A percentile compares a stretch with the other conserved stretches of the same genome.
Conservation (phyloP, 768 basidiomycete genomes). For the Scleroderma bovista region DNA sequence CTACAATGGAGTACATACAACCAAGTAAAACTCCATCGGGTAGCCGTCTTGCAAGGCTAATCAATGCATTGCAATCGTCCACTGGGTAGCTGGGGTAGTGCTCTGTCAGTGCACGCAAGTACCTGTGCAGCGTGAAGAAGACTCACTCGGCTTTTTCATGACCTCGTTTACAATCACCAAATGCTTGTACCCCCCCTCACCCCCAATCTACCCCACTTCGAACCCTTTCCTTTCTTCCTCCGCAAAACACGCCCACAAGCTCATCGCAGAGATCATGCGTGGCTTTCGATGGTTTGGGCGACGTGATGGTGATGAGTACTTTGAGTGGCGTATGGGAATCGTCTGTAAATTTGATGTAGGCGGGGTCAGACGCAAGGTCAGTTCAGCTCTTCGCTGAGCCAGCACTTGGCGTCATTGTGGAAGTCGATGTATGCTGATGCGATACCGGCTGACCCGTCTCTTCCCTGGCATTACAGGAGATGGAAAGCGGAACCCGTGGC, state of each 20-base stretch:
- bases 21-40: too few relatives aligned
- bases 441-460: too few relatives aligned
- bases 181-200: constrained; percentile 81
- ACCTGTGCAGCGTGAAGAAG: background rate
- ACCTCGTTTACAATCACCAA: constrained; percentile 94
- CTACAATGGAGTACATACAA: too few relatives aligned
- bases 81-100: constrained; percentile 59
- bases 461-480: too few relatives aligned
- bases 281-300: constrained; percentile 76
- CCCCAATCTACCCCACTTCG: constrained; percentile 84
- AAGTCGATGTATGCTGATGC: too few relatives aligned
- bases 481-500: too few relatives aligned
- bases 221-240: constrained; percentile 87
- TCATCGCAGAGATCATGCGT: constrained; percentile 95
- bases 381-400: constrained; percentile 59
- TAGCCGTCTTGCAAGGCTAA: too few relatives aligned
- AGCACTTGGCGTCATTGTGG: too few relatives aligned
- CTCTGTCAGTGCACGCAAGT: constrained; percentile 5
- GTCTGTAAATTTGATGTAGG: constrained; percentile 74
- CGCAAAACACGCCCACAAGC: constrained; percentile 76
- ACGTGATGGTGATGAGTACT: constrained; percentile 88
- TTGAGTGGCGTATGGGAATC: constrained; percentile 76
- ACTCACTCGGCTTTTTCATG: constrained; percentile 87
- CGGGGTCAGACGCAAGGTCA: constrained; percentile 71
- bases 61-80: too few relatives aligned